Evolutionary conservation across 23 red algal species (phyloP), one percentile per base, ranked within the genome.

Genomic region (Cyanidioschyzon merolae): DNA sequence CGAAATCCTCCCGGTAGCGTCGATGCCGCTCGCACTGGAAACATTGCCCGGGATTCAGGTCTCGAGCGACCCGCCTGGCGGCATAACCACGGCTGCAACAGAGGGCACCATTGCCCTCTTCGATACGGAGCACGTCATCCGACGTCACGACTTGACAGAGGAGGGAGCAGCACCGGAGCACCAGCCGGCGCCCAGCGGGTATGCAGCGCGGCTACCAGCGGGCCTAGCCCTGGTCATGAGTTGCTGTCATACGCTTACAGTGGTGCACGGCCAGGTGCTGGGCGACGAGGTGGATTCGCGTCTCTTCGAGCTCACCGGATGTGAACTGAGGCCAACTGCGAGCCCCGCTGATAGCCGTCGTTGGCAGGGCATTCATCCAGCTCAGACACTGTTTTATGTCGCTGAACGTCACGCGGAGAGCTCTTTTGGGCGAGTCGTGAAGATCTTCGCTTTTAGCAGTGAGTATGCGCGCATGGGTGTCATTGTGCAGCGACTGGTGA

Each of bases 401-500:
- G 21, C 7, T 35, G 63, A 71, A 3, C n/a, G 12, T 27, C 2
- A 3, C 3, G 12, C 63, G n/a, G 63, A 35, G 18, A 1, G 40
- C 26, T 12, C 41, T 27, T 38, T 29, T 18, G 67, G 50, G 27
- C 37, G 34, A 1, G 80, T 83, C 35, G 34, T 39, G 12, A 40
- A 67, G 34, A 1, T 76, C 35, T 51, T 83, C 34, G 80, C 68
- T n/a, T 83, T 83, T 50, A 39, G 34, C 21, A 39, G 58, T 12
- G 67, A 76, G 68, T 63, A 75, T 21, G 67, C 80, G 67, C 68
- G 80, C n/a, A 83, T 83, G 80, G 74, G 80, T 35, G 80, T 83
- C 68, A 57, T 83, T 1, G 80, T 63, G 58, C 32, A 76, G 35
- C 79, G 0, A 57, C 7, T 54, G 7, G 16, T 15, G 16, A 25